Base-by-base conservation (phyloP, 2,329 filamentous ascomycete species). In the Neopestalotiopsis sp. region DNA sequence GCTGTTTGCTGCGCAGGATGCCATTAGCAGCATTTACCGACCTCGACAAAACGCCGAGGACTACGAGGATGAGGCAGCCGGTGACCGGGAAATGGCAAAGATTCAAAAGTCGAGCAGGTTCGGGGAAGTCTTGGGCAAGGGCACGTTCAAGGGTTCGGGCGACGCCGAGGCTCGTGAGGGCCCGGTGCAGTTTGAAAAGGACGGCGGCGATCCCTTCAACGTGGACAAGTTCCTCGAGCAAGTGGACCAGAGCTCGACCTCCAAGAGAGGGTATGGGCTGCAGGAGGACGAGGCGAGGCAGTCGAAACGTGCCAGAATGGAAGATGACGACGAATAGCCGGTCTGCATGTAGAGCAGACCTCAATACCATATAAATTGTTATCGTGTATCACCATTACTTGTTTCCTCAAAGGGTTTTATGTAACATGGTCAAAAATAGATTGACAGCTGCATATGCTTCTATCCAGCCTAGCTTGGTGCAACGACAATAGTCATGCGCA, bases 151-250 rank as follows among this genome's bases (percentile, higher is more conserved):
- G 81, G 95, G 95, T 12, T 89, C 94, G 4, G 91, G 88, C 68
- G 91, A 97, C 74, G 92, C 91, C 66, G 95, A 97, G 86, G 90
- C 89, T 70, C 89, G 95, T 68, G 93, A 97, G 75, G 96, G 96
- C 5, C 96, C 96, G 0, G 96, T 99, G 34, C 93, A 97, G 80
- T 99, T 99, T 76, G 95, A 98, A 81, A 97, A 95, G 81, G 95
- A 98, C 66, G 88, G 82, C 1, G 82, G 82, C 32, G 95, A 98
- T 81, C 94, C 94, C 1, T 98, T 98, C 80, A 95, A 97, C 64
- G 96, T 98, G 74, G 94, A 97, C 78, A 93, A 93, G 76, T 97
- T 99, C 84, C 90, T 99, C 79, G 92, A 90, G 45, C 94, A 98
- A 79, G 94, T 87, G 76, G 90, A 84, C 80, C 88, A 90, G 79